Base-by-base conservation (phyloP, 768 basidiomycete species). In the Trametes maxima region DNA sequence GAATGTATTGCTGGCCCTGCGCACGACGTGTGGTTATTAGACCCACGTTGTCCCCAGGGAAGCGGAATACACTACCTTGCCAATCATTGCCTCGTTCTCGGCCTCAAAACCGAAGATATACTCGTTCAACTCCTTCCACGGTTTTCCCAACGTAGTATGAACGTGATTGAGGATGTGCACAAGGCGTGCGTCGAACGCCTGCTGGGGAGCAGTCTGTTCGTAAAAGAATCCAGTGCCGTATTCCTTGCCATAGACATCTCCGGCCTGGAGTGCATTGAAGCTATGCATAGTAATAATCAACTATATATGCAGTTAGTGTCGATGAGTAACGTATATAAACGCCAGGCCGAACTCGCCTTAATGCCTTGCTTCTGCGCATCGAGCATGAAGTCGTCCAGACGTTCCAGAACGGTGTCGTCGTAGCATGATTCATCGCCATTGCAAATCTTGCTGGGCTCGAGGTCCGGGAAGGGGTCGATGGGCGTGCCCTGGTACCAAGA, bases 91-190 rank as follows among this genome's bases (percentile, higher is more conserved):
- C 39, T 77, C 75, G 47, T 77, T 76, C 65, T 77, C 72, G 11
- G 76, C 74, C 68, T 77, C 75, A 56, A 73, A 73, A 1, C 69
- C 77, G 53, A 77, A 76, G 57, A 78, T 77, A 60, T 78, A 72
- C 21, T 72, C 69, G 44, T 54, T 68, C 4, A 78, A 68, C 49
- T 75, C 70, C 59, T 74, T 76, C 78, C 78, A 77, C 3, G 76
- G 74, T 54, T 69, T 67, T 1, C 70, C 72, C 21, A 79, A 68
- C 16, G 73, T 70, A 13, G 67, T 62, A 65, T 78, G 76, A 51
- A 72, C 70, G 63, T 79, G 77, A 62, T 77, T 76, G 44, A 78
- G 67, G 57, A 78, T 70, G 64, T 78, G 72, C 22, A 65, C 67
- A 35, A 79, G 73, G 14, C 77, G 75, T 51, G 73, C 68, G 60